Evolutionary conservation across 129 eudicot genomes (phyloP).

Genomic region (Silybum marianum): DNA sequence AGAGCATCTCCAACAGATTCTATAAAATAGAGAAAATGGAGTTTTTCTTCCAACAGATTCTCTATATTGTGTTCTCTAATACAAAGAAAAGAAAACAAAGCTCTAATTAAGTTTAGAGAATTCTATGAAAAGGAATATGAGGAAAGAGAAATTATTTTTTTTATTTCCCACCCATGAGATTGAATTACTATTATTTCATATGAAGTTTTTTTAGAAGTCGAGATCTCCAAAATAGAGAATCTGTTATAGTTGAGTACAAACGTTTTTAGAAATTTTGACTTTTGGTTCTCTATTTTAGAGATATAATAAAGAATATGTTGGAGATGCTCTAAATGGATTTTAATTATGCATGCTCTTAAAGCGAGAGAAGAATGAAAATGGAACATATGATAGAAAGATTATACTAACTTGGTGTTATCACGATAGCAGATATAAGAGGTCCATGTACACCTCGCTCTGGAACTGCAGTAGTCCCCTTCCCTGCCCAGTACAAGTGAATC

Average conservation of each 20-base stretch:
- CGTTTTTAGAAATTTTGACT: background rate
- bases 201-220: background rate
- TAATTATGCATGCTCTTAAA: background rate
- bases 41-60: background rate
- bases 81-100: too few relatives aligned
- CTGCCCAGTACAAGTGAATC: slow-evolving; percentile 77
- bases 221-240: background rate
- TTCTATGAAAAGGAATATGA: background rate
- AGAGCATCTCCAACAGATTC: slow-evolving; percentile 6
- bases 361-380: background rate
- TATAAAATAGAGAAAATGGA: background rate
- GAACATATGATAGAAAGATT: background rate
- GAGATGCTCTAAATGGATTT: background rate
- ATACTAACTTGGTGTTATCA: slow-evolving; percentile 71
- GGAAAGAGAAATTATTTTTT: background rate
- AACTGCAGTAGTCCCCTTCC: slow-evolving; percentile 72
- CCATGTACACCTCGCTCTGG: slow-evolving; percentile 73
- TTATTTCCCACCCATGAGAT: background rate
- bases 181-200: background rate
- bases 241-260: background rate
- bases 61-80: background rate
- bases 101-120: background rate
- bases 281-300: background rate
- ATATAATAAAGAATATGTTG: background rate
- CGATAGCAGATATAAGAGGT: slow-evolving; percentile 72